phyloP scores from a whole-genome alignment of 768 basidiomycete genomes.

The Leccinellum rugosiceps region DNA sequence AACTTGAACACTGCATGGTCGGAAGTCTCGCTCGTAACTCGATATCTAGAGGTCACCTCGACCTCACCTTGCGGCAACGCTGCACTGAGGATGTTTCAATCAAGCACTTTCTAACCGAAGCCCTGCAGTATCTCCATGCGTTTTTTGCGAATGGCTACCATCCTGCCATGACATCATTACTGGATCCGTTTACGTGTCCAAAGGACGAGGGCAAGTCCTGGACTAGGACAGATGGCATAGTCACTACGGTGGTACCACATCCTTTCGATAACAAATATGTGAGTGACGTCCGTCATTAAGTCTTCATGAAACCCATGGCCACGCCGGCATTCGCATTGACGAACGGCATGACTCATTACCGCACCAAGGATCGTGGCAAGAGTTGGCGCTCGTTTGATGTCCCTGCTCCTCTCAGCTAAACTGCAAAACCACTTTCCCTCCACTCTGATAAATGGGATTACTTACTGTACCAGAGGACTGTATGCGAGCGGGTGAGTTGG shows the following conservation, averaged over 20 bases:
- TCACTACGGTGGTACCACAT: conserved; percentile 77
- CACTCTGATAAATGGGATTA: conserved; percentile 79
- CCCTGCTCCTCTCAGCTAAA: conserved; percentile 44
- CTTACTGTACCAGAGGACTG: conserved; percentile 76
- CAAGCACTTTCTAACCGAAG: no score
- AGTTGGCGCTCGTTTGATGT: conserved; percentile 83
- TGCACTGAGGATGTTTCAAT: no score
- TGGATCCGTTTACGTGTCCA: conserved; percentile 71
- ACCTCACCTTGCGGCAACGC: no score
- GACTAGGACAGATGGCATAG: conserved; percentile 52
- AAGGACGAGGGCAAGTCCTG: conserved; percentile 82
- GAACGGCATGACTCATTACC: conserved; percentile 71
- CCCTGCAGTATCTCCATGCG: no score
- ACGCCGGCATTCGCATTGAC: conserved; percentile 84
- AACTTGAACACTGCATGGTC: no score
- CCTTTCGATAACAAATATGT: conserved; percentile 81
- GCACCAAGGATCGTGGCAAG: conserved; percentile 82
- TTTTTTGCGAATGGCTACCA: no score
- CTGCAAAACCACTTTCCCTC: conserved; percentile 74
- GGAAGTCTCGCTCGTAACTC: no score
- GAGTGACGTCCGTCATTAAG: conserved; percentile 20
- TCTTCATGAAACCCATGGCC: conserved; percentile 1
- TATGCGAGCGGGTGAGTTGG: conserved; percentile 57
- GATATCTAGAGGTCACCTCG: no score
- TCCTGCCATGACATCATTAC: conserved; percentile 68